These are phyloP conservation scores for Colletotrichum echinochloae DNA, from an alignment of 2,329 filamentous ascomycete genomes.

Conservation along the genomic window DNA sequence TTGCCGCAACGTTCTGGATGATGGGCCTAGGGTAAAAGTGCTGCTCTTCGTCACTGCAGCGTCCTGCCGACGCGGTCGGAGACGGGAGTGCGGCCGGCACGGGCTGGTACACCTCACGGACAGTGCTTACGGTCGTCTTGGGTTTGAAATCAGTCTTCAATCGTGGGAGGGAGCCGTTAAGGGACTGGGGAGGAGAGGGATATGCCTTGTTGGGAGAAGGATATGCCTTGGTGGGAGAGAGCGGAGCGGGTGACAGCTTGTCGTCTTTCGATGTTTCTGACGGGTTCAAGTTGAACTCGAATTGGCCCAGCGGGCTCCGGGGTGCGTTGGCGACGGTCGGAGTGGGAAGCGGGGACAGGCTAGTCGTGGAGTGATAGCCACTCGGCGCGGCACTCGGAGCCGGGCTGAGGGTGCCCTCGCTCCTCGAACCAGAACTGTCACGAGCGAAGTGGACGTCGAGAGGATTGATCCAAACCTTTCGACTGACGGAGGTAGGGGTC, in stretches of 20 bases:
- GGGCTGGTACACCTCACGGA: slow-evolving; percentile 47
- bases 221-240: slow-evolving; percentile 37
- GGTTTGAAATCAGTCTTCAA: slow-evolving; percentile 41
- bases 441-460: slow-evolving; percentile 59
- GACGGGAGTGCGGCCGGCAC: slow-evolving; percentile 55
- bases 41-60: slow-evolving; percentile 55
- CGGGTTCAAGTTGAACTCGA: slow-evolving; percentile 51
- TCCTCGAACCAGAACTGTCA: slow-evolving; percentile 44
- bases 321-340: slow-evolving; percentile 45
- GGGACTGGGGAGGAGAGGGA: slow-evolving; percentile 53
- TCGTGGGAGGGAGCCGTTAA: slow-evolving; percentile 44
- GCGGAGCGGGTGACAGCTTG: slow-evolving; percentile 36
- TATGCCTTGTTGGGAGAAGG: slow-evolving; percentile 46
- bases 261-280: slow-evolving; percentile 18
- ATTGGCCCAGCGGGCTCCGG: slow-evolving; percentile 56
- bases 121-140: slow-evolving; percentile 26
- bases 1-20: slow-evolving; percentile 61
- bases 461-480: slow-evolving; percentile 59
- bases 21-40: slow-evolving; percentile 53
- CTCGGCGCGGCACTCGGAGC: slow-evolving; percentile 39
- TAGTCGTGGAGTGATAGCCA: slow-evolving; percentile 42
- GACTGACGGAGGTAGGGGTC: slow-evolving; percentile 47
- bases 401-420: slow-evolving; percentile 31
- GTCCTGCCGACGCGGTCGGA: slow-evolving; percentile 55
- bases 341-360: slow-evolving; percentile 14